A percentile compares a stretch with the other conserved stretches of the same genome.
Conservation (phyloP, 306 rosid species). For the Lablab purpureus region DNA sequence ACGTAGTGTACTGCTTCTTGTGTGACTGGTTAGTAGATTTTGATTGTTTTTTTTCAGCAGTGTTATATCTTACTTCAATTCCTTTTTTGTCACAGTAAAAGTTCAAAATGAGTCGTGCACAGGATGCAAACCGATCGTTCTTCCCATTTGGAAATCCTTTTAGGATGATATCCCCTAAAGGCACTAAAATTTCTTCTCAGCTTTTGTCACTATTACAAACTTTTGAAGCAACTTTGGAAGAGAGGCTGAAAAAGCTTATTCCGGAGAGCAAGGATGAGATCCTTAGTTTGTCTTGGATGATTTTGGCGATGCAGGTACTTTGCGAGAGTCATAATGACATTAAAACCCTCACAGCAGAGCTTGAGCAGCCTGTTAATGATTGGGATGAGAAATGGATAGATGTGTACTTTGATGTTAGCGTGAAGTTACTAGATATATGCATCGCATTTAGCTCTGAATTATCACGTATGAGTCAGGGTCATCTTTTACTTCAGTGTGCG, state of each 20-base stretch:
- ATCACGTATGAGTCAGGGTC: constrained; percentile 85
- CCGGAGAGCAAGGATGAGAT: constrained; percentile 70
- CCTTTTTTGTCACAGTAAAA: constrained; percentile 52
- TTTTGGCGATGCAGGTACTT: constrained; percentile 69
- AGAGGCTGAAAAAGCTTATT: constrained; percentile 72
- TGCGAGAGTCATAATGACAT: constrained; percentile 74
- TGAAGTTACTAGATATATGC: constrained; percentile 86
- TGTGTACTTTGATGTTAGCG: constrained; percentile 85
- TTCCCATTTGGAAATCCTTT: constrained; percentile 93
- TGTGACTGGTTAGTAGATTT: constrained; percentile 1
- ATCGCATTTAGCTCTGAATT: constrained; percentile 84
- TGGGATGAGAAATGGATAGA: constrained; percentile 98
- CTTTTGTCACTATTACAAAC: constrained; percentile 56
- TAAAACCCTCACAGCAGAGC: constrained; percentile 66
- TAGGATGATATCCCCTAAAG: constrained; percentile 66
- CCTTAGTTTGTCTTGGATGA: constrained; percentile 87
- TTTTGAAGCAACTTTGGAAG: constrained; percentile 78
- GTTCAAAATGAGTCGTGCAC: constrained; percentile 77
- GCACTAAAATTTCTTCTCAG: constrained; percentile 58
- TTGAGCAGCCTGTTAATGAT: constrained; percentile 71
- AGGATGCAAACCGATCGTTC: constrained; percentile 74
- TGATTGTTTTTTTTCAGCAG: constrained; percentile 12
- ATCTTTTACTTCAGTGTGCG: constrained; percentile 71
- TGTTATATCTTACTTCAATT: constrained; percentile 31
- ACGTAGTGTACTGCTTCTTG: neutral